Conservation (phyloP, 805 yeast species). For the Wickerhamiella allomyrinae region DNA sequence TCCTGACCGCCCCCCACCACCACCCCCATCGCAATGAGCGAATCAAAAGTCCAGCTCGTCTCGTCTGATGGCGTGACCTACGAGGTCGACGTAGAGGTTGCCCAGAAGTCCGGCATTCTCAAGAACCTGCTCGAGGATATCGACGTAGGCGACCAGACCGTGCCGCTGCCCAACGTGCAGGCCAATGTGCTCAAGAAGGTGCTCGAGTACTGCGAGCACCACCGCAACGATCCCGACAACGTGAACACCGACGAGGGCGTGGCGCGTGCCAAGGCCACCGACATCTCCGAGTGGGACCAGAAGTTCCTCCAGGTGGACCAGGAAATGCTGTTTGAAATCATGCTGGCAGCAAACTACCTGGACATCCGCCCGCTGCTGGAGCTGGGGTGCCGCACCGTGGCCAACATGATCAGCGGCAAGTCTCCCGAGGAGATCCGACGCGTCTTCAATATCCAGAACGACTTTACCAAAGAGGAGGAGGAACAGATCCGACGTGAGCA, state of each 20-base stretch:
- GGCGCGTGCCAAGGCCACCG: conserved; percentile 70
- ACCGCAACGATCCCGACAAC: conserved; percentile 56
- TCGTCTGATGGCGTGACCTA: conserved; percentile 18
- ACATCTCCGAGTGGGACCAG: conserved; percentile 92
- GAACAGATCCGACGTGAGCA: conserved; percentile 33
- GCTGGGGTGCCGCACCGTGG: conserved; percentile 36
- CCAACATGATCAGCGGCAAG: conserved; percentile 35
- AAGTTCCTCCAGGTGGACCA: conserved; percentile 86
- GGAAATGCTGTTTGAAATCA: conserved; percentile 36
- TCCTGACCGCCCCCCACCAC: neutral
- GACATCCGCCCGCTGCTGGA: conserved; percentile 33
- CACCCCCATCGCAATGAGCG: neutral
- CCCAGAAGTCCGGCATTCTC: conserved; percentile 72
- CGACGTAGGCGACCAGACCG: conserved; percentile 51
- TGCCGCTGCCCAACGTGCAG: conserved; percentile 78
- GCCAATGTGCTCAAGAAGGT: conserved; percentile 62
- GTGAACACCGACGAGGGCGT: conserved; percentile 38
- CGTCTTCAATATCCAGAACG: conserved; percentile 32
- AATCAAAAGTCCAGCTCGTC: conserved; percentile 9
- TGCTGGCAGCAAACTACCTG: conserved; percentile 34
- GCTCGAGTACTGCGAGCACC: conserved; percentile 94
- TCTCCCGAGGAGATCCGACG: conserved; percentile 33
- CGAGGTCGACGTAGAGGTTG: conserved; percentile 39
- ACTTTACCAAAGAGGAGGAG: conserved; percentile 36
- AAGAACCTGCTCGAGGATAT: conserved; percentile 75